Percentiles rank a stretch among this genome's conserved stretches.
Conservation (phyloP, 768 basidiomycete species). For the Lactarius sanguifluus region DNA sequence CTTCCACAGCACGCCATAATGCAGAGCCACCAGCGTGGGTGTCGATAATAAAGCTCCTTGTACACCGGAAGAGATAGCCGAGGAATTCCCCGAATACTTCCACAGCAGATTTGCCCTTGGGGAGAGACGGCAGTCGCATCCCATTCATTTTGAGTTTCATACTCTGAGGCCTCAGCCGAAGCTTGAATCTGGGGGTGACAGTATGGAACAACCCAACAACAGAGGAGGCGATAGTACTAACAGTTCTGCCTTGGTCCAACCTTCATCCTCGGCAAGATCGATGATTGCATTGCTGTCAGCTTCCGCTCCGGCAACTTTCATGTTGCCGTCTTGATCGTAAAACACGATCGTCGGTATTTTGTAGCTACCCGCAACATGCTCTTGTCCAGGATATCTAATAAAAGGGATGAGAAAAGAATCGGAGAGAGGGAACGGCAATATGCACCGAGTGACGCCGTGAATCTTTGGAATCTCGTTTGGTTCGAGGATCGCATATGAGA, state of each 20-base stretch:
- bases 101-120: constrained; percentile 63
- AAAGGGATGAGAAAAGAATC: constrained; percentile 5
- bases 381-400: constrained; percentile 75
- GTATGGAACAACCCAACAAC: not conserved
- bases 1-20: constrained; percentile 70
- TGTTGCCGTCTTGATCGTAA: constrained; percentile 62
- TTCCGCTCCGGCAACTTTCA: constrained; percentile 77
- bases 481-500: constrained; percentile 80
- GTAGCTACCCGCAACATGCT: constrained; percentile 81
- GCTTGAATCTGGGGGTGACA: constrained; percentile 59
- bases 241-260: constrained; percentile 76
- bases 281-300: constrained; percentile 59
- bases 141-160: constrained; percentile 86
- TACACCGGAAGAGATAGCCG: constrained; percentile 70
- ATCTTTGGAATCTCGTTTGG: constrained; percentile 82
- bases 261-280: constrained; percentile 73
- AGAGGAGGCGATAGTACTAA: constrained; percentile 40
- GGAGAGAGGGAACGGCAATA: not conserved
- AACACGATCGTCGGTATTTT: constrained; percentile 81
- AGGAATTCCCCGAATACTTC: constrained; percentile 82
- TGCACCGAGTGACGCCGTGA: constrained; percentile 73
- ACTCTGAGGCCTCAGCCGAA: constrained; percentile 70
- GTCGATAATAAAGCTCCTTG: constrained; percentile 71
- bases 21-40: constrained; percentile 77
- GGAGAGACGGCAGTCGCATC: constrained; percentile 70